Evolutionary conservation across 116 monocot species (phyloP), one percentile per base, ranked within the genome.

Genomic region (Papilionanthe hybrid): DNA sequence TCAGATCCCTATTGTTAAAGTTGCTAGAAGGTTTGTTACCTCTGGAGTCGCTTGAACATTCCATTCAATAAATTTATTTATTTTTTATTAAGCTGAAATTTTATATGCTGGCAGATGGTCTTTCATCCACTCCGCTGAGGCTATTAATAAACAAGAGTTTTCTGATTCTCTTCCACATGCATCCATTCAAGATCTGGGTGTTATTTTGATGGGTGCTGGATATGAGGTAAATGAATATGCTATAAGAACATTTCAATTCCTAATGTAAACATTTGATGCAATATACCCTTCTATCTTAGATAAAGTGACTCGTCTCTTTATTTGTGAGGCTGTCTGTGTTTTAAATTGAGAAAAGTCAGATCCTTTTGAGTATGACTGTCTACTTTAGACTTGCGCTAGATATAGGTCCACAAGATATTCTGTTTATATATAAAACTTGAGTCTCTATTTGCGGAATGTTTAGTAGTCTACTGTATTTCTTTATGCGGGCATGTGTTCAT

Each of bases 1-100:
- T 12, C 97, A 98, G 82, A 90, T 94, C n/a, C 97, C 94, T 65
- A 60, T 97, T 71, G 89, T 91, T 65, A 94, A 92, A 91, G 88
- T 91, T 75, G 94, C 97, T 47, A 89, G 84, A 88, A 92, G 96
- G 96, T 96, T n/a, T 25, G 55, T 5, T 71, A 18, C 19, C 9
- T 72, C 43, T 67, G 20, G 37, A 28, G 9, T 68, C 18, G 13
- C 13, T 65, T 82, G n/a, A 57, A 27, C 43, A 65, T 65, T 7
- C 22, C 65, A 65, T 65, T 65, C 25, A 65, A 9, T 2, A 65
- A 65, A 22, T 65, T 65, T 65, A 23, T 53, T 53, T 53, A 53
- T 53, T 53, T 53, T 15, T 15, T 53, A 53, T 53, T 53, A 13
- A 53, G 17, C 18, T 53, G 4, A 53, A 15, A 53, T 72, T 73